These are phyloP conservation scores for Bisporella sp. DNA, from an alignment of 2,329 filamentous ascomycete genomes.

Conservation along the genomic window DNA sequence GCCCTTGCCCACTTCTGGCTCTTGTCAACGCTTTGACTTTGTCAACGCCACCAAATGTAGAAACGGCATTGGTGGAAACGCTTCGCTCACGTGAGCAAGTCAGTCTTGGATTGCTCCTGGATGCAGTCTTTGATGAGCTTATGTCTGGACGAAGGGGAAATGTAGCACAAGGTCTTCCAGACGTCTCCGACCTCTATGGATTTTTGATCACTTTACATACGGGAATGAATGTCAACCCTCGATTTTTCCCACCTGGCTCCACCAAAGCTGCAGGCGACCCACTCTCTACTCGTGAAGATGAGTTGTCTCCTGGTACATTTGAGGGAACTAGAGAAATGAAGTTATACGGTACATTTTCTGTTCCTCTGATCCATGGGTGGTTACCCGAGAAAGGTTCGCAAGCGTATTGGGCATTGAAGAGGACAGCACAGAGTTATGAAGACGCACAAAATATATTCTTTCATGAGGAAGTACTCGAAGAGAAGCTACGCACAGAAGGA, in stretches of 20 bases:
- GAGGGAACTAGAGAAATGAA: conserved; percentile 82
- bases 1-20: conserved; percentile 86
- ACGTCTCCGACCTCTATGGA: conserved; percentile 78
- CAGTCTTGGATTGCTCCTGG: conserved; percentile 75
- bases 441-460: conserved; percentile 88
- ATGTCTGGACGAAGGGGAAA: conserved; percentile 68
- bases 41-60: conserved; percentile 60
- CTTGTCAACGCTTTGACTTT: conserved; percentile 88
- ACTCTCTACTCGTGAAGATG: conserved; percentile 34
- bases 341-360: conserved; percentile 82
- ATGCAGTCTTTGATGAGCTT: conserved; percentile 88
- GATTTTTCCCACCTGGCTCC: conserved; percentile 60
- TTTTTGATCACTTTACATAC: conserved; percentile 88
- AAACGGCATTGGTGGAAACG: conserved; percentile 71
- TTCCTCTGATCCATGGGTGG: conserved; percentile 93
- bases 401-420: conserved; percentile 61
- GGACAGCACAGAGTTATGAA: conserved; percentile 79
- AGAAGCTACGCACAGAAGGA: conserved; percentile 58
- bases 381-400: conserved; percentile 61
- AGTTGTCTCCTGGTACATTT: conserved; percentile 62
- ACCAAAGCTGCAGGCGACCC: conserved; percentile 26
- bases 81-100: conserved; percentile 79
- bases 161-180: conserved; percentile 59
- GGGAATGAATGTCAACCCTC: conserved; percentile 96
- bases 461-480: conserved; percentile 79